Evolutionary conservation across 2,329 filamentous ascomycete species (phyloP), one percentile per base, ranked within the genome.

Genomic region (Didymella segeticola): DNA sequence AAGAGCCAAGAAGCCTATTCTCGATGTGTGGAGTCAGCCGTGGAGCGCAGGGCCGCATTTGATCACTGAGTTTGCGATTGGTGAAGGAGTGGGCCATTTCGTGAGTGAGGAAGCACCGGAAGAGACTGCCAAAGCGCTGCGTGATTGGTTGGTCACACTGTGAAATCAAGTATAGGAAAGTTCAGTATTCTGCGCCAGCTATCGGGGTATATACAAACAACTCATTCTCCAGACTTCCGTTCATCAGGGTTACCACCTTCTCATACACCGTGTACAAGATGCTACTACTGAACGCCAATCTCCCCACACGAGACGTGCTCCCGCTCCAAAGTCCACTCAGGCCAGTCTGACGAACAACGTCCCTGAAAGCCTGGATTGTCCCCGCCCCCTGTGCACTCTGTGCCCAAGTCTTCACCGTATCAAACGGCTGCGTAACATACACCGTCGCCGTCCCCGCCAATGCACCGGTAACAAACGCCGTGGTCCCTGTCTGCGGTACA

Each of bases 31-130:
- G 83, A 72, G 46, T 20, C n/a, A 60, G 47, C 75, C 73, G 5
- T 72, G 68, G 41, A 81, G 85, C 12, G 59, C 58, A 17, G 68
- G 76, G 33, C 69, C 62, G 4, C 73, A 84, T 11, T 72, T 80
- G 17, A 77, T 79, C 19, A 78, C 80, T 0, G 79, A 82, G 62
- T 82, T 79, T 57, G 75, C 81, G 19, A 75, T 67, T 34, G 70
- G 63, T 5, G 70, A 82, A 31, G 77, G 82, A 4, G 77, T 79
- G 23, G 83, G 83, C 0, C 83, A 86, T 67, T 86, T 83, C 63
- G 76, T 84, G n/a, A 78, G 80, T 1, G 83, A 86, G 59, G 78
- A 85, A 53, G 71, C 70, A 22, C 81, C 82, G 0, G 76, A 78
- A 6, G 76, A 77, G 2, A 71, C 83, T 22, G 68, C 80, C 17